Evolutionary conservation across 140 eudicot genomes (phyloP), one percentile per base, ranked within the genome.

Genomic region (Oenanthe javanica): DNA sequence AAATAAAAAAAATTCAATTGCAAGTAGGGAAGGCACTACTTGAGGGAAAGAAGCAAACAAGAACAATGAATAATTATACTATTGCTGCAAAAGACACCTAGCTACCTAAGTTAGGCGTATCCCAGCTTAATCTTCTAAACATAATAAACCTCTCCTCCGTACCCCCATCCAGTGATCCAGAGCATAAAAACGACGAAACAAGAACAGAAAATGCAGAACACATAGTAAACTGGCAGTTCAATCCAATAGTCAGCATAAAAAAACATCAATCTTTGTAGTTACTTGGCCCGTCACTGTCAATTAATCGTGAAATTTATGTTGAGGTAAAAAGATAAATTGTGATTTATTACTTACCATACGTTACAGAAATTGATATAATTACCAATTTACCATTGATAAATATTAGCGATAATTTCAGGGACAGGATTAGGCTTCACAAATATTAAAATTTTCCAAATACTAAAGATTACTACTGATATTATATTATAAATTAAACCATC

Each of bases 181-280:
- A 45, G 43, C 42, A 9, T 43, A 16, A 27, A 66, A 6, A 66
- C 27, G 0, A 2, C 43, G 27, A 25, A 57, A 21, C 69, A 21
- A 59, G 69, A 59, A 59, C n/a, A 59, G 69, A 59, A 59, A 59
- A 8, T 2, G 31, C 31, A 59, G 72, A 66, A 23, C 19, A 4
- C 18, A 23, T 66, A 66, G 43, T 64, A 10, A 25, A 23, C 12
- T 25, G 12, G 42, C 75, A 15, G 23, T 36, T 31, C 9, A 12
- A 67, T 38, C 18, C 31, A 3, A 67, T 11, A 14, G 74, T 67
- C 45, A 71, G 42, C 48, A 36, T 36, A 18, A 6, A 87, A 89
- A 94, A 45, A 94, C 97, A 13, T 94, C 98, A 21, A 92, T 87
- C 82, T 92, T 94, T 1, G 98, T 94, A 43, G 94, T 94, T 73